These are phyloP conservation scores for Globisporangium orthogonon DNA, from an alignment of 352 stramenopile genomes.

Conservation along the genomic window DNA sequence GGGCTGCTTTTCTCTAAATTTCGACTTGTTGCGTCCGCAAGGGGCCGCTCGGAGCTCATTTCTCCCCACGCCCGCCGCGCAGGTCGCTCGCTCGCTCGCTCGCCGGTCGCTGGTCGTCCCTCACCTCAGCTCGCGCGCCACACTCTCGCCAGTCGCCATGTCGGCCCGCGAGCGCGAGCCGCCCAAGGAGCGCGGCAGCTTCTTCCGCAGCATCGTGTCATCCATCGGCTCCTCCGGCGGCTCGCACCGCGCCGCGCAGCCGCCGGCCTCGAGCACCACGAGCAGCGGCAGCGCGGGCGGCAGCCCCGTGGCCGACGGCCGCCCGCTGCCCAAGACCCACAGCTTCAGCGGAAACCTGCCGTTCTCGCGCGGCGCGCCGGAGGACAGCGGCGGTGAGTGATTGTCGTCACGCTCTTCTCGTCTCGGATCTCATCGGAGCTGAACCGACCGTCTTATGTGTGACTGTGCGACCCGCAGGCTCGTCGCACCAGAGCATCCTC, in stretches of 20 bases:
- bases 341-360: conserved; percentile 67
- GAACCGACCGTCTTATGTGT: not conserved
- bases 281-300: conserved; percentile 17
- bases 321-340: conserved; percentile 48
- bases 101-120: no score
- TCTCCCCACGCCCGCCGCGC: not conserved
- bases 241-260: conserved; percentile 17
- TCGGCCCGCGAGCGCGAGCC: conserved; percentile 29
- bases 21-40: conserved; percentile 2
- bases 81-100: not conserved
- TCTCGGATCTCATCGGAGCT: not conserved
- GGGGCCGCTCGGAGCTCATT: conserved; percentile 4
- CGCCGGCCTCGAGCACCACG: conserved; percentile 22
- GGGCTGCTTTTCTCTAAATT: conserved; percentile 9
- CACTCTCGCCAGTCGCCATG: conserved; percentile 6
- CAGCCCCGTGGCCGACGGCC: conserved; percentile 18
- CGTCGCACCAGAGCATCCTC: conserved; percentile 39
- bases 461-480: conserved; percentile 1
- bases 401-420: not conserved
- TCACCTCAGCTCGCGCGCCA: not conserved
- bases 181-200: conserved; percentile 24
- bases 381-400: conserved; percentile 17
- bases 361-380: conserved; percentile 36
- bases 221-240: conserved; percentile 47
- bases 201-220: conserved; percentile 60